Conservation (phyloP, 345 rosid species). For the Euclidium syriacum region DNA sequence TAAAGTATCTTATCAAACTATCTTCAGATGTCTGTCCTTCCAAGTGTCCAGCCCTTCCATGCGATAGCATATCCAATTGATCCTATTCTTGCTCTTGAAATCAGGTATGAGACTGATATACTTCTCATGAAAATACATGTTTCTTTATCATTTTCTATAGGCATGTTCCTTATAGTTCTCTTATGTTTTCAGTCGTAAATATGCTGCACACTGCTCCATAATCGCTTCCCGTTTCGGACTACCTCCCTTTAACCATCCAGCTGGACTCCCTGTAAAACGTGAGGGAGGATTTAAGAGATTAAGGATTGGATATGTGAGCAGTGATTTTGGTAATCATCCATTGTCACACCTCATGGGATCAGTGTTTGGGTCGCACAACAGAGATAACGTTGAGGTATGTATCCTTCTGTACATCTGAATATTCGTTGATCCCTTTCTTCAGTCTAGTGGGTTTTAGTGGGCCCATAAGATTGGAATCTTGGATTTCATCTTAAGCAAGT, state of each 20-base stretch:
- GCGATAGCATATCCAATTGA: slow-evolving; percentile 98
- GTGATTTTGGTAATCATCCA: slow-evolving; percentile 98
- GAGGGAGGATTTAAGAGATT: slow-evolving; percentile 64
- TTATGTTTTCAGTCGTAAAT: slow-evolving; percentile 65
- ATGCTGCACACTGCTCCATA: slow-evolving; percentile 88
- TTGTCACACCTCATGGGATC: slow-evolving; percentile 99
- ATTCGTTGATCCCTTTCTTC: neutral
- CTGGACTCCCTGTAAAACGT: slow-evolving; percentile 52
- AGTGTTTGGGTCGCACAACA: slow-evolving; percentile 95
- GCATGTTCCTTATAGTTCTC: neutral
- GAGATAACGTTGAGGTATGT: slow-evolving; percentile 79
- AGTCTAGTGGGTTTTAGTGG: neutral
- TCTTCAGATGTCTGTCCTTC: slow-evolving; percentile 79
- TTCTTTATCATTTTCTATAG: neutral
- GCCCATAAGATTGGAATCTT: neutral
- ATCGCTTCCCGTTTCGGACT: slow-evolving; percentile 85
- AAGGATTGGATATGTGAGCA: slow-evolving; percentile 92
- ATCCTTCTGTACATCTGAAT: neutral
- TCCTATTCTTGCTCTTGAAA: slow-evolving; percentile 91
- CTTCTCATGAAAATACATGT: neutral
- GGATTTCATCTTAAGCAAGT: slow-evolving; percentile 11
- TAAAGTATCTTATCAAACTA: neutral
- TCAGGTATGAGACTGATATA: slow-evolving; percentile 47
- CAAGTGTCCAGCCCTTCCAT: slow-evolving; percentile 98
- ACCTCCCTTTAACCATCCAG: slow-evolving; percentile 68